A percentile compares a stretch with the other conserved stretches of the same genome.
phyloP scores from a whole-genome alignment of 225 moss, liverwort and hornwort genomes.

The Lunularia cruciata region DNA sequence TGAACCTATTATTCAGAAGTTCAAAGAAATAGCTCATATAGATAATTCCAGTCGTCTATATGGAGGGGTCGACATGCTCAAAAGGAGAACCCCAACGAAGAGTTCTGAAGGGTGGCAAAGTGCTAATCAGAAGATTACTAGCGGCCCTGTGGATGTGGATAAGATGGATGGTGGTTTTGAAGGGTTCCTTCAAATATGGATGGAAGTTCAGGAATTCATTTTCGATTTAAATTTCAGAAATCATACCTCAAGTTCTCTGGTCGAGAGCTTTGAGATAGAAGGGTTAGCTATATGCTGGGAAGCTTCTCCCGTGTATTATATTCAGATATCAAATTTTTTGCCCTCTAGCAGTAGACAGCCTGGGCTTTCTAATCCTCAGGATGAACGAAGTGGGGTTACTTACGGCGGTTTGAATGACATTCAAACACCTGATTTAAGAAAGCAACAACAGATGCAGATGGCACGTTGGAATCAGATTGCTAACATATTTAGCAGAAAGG shows the following conservation, averaged over 20 bases:
- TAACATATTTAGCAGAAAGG: conserved; percentile 47
- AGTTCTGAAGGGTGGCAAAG: conserved; percentile 31
- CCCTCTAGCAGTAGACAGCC: conserved; percentile 15
- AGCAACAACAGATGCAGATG: background rate
- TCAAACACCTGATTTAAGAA: background rate
- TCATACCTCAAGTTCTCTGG: conserved; percentile 30
- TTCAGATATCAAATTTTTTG: conserved; percentile 37
- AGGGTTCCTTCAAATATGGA: conserved; percentile 60
- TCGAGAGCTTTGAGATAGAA: conserved; percentile 58
- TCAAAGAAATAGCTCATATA: conserved; percentile 26
- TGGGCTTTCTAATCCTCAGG: background rate
- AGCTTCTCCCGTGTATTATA: conserved; percentile 84
- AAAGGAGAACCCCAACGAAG: conserved; percentile 46
- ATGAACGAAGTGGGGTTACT: background rate
- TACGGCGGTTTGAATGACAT: background rate
- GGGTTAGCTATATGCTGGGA: conserved; percentile 94
- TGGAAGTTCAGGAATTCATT: conserved; percentile 62
- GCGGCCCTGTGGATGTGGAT: conserved; percentile 86
- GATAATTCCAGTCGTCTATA: conserved; percentile 17
- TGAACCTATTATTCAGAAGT: conserved; percentile 40
- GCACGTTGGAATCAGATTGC: conserved; percentile 64
- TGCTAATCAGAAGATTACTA: conserved; percentile 34
- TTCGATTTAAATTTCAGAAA: conserved; percentile 72
- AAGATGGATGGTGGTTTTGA: conserved; percentile 78
- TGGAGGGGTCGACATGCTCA: conserved; percentile 30